Evolutionary conservation across 768 basidiomycete genomes (phyloP), one percentile per base, ranked within the genome.

Genomic region (Epithele typhae): DNA sequence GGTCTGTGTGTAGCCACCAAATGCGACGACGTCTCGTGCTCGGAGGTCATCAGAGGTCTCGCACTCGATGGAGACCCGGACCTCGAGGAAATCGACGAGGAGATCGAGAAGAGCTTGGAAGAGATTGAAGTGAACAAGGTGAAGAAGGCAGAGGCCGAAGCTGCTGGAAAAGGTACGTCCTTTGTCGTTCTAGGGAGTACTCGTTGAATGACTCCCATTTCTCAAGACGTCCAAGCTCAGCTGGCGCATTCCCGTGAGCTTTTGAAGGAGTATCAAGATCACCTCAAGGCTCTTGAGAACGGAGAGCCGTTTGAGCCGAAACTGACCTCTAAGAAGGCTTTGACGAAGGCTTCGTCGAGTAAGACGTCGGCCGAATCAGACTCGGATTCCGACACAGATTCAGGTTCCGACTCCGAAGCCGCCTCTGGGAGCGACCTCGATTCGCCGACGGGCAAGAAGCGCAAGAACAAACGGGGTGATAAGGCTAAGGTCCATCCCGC

Each of bases 11-110:
- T 33, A 78, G 80, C 80, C 6, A 78, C 75, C 53, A 82, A 83
- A 59, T 78, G 77, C 46, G 81, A 83, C 45, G 81, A 83, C 51
- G 73, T 83, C 12, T 79, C 78, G 11, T 79, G 77, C 43, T 74
- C 74, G 0, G 80, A 82, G 52, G 72, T 80, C 33, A 75, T 81
- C 39, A 60, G 60, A 8, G 72, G 75, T 0, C 67, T 83, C 37
- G 54, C 64, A 19, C 69, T 82, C 4, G 71, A 76, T 3, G 74
- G 78, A 41, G 75, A 81, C n/a, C 69, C 72, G 0, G 71, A 73
- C 40, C 64, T 81, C 15, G 72, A 75, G 43, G 69, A 60, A 1
- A 76, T 81, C 17, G 73, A 80, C 51, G 70, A 68, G 0, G 68
- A 65, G 15, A 66, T 82, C n/a, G 61, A 69, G 0, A 33, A 60